Conservation (phyloP, 2,329 filamentous ascomycete genomes). For the Cladophialophora immunda region DNA sequence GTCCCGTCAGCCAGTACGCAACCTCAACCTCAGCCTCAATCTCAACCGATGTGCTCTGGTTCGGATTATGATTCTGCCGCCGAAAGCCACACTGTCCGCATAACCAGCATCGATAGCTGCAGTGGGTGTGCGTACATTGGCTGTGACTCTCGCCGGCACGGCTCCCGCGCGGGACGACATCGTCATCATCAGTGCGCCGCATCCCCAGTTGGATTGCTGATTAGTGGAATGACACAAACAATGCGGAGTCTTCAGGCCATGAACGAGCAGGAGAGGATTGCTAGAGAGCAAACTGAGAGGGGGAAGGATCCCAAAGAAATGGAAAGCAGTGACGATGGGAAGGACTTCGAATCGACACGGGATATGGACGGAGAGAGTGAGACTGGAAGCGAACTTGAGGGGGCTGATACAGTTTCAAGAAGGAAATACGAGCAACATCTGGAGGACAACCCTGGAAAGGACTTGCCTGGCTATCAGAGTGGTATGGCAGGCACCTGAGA, state of each 20-base stretch:
- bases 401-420: background rate
- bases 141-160: background rate
- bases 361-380: background rate
- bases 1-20: background rate
- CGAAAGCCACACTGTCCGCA: background rate
- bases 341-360: background rate
- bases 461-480: slow-evolving; percentile 2
- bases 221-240: slow-evolving; percentile 13
- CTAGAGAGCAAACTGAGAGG: background rate
- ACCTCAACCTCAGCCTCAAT: background rate
- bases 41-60: background rate
- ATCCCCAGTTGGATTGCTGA: background rate
- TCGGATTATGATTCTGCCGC: background rate
- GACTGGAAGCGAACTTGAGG: background rate
- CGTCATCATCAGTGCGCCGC: background rate
- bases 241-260: slow-evolving; percentile 10
- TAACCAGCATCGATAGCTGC: background rate
- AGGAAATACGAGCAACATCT: background rate
- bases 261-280: slow-evolving; percentile 9
- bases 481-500: background rate
- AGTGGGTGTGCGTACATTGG: background rate
- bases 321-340: background rate
- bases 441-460: background rate
- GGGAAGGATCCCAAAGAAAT: background rate
- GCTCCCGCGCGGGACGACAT: slow-evolving; percentile 7